phyloP scores from a whole-genome alignment of 768 basidiomycete genomes.

The Termitomyces bulborhizus region DNA sequence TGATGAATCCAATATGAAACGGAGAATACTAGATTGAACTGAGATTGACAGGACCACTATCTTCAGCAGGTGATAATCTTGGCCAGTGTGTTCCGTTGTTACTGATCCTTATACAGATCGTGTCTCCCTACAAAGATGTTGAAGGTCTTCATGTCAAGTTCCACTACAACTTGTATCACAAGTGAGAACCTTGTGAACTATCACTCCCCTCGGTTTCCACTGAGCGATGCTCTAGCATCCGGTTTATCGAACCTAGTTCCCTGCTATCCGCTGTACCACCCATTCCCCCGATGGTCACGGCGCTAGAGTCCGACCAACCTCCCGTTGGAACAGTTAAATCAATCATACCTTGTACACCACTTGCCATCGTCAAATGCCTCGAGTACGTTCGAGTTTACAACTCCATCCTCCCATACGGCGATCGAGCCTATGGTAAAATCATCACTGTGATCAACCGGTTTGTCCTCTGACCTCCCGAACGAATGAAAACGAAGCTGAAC shows the following conservation, averaged over 20 bases:
- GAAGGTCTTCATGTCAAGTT: slow-evolving; percentile 97
- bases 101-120: slow-evolving; percentile 46
- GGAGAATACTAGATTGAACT: slow-evolving; percentile 1
- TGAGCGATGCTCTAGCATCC: slow-evolving; percentile 55
- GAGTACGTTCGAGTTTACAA: slow-evolving; percentile 94
- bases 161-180: slow-evolving; percentile 91
- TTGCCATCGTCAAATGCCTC: slow-evolving; percentile 93
- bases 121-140: slow-evolving; percentile 95
- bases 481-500: slow-evolving; percentile 6
- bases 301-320: slow-evolving; percentile 50
- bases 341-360: slow-evolving; percentile 94
- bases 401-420: slow-evolving; percentile 85
- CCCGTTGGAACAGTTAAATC: slow-evolving; percentile 90
- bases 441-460: slow-evolving; percentile 94
- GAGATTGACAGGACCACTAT: slow-evolving; percentile 74
- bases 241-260: slow-evolving; percentile 79
- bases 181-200: slow-evolving; percentile 41
- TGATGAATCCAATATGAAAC: slow-evolving; percentile 5
- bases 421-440: slow-evolving; percentile 89
- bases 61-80: slow-evolving; percentile 69
- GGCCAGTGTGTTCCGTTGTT: neutral
- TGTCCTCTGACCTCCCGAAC: neutral
- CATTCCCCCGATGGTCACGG: slow-evolving; percentile 21
- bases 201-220: neutral
- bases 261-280: slow-evolving; percentile 46